Conservation (phyloP, 2,329 filamentous ascomycete species). For the Aspergillus viridinutans region DNA sequence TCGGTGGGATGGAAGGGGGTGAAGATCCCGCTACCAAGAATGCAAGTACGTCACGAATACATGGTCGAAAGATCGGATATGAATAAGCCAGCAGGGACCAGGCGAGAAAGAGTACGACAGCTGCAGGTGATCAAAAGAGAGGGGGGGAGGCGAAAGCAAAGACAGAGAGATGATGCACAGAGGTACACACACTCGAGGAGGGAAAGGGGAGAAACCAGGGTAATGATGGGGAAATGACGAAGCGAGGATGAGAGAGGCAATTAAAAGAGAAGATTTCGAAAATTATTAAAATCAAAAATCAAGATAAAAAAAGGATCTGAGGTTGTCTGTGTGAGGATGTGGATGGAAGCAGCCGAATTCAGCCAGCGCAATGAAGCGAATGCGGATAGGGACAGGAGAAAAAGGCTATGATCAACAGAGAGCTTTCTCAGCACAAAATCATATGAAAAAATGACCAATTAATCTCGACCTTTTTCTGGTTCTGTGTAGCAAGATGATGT, state of each 20-base stretch:
- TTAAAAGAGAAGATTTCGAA: neutral
- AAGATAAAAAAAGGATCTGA: neutral
- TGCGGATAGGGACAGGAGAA: constrained; percentile 8
- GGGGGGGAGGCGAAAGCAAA: neutral
- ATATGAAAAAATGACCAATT: constrained; percentile 16
- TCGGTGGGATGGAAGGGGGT: constrained; percentile 13
- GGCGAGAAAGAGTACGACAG: neutral
- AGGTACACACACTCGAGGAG: neutral
- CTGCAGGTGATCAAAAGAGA: neutral
- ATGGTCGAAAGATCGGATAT: constrained; percentile 14
- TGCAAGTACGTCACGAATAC: constrained; percentile 24
- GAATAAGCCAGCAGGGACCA: neutral
- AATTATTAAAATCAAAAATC: neutral
- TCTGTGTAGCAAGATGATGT: constrained; percentile 13
- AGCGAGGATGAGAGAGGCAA: neutral
- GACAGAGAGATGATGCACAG: neutral
- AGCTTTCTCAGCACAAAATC: constrained; percentile 1
- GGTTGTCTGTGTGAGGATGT: constrained; percentile 6
- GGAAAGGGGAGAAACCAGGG: neutral
- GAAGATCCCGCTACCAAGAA: constrained; percentile 23
- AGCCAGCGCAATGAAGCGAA: neutral
- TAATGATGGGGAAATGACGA: neutral
- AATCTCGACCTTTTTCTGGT: constrained; percentile 9
- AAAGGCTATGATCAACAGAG: constrained; percentile 8
- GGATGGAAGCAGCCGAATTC: constrained; percentile 13